Evolutionary conservation across 106 monocot genomes (phyloP).

Genomic region (Iris macrosiphon): DNA sequence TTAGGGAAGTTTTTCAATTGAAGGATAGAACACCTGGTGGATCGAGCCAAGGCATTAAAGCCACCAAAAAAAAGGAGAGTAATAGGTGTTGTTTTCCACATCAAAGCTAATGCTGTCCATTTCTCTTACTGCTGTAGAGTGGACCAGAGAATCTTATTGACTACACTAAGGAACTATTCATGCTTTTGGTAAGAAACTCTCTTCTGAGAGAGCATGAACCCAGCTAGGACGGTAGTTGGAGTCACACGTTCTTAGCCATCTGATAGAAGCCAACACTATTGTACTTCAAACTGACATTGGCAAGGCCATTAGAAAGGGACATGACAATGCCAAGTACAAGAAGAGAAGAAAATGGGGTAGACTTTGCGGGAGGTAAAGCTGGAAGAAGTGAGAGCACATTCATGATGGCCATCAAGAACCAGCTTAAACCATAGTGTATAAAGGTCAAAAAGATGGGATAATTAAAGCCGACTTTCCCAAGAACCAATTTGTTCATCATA

Average conservation of each 20-base stretch:
- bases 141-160: constrained; percentile 79
- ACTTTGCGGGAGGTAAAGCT: constrained; percentile 58
- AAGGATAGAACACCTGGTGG: constrained; percentile 62
- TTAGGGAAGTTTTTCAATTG: constrained; percentile 36
- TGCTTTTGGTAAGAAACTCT: constrained; percentile 50
- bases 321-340: constrained; percentile 54
- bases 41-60: constrained; percentile 71
- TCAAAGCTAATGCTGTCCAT: constrained; percentile 80
- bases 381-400: constrained; percentile 57
- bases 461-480: constrained; percentile 66
- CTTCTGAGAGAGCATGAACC: constrained; percentile 42
- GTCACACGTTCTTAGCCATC: constrained; percentile 79
- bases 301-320: constrained; percentile 71
- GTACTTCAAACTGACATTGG: constrained; percentile 71
- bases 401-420: constrained; percentile 57
- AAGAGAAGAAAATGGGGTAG: constrained; percentile 47
- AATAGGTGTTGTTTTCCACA: constrained; percentile 81
- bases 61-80: constrained; percentile 53
- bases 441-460: constrained; percentile 67
- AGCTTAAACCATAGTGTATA: constrained; percentile 59
- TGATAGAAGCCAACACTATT: constrained; percentile 89
- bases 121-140: constrained; percentile 55
- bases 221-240: constrained; percentile 59
- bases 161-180: constrained; percentile 74
- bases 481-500: constrained; percentile 69